Conservation (phyloP, 192 early-diverging fungal genomes). For the Podila epicladia region DNA sequence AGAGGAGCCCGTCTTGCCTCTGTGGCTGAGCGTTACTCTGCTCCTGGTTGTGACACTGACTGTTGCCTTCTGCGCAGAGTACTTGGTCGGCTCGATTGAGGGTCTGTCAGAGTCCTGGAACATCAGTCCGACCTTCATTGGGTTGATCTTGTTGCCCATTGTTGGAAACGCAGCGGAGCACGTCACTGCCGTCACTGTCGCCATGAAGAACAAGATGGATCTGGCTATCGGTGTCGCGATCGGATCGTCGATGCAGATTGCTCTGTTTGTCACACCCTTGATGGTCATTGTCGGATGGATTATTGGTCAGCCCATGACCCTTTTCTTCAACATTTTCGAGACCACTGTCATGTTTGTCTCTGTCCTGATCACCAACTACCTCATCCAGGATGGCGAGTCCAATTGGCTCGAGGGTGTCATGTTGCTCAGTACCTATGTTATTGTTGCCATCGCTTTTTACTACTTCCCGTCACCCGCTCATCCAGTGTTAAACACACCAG, state of each 20-base stretch:
- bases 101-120: slow-evolving; percentile 75
- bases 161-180: slow-evolving; percentile 94
- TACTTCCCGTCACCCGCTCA: slow-evolving; percentile 62
- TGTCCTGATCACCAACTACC: slow-evolving; percentile 81
- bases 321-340: slow-evolving; percentile 87
- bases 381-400: slow-evolving; percentile 85
- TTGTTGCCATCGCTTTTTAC: slow-evolving; percentile 87
- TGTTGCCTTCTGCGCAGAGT: slow-evolving; percentile 87
- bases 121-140: slow-evolving; percentile 86
- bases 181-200: slow-evolving; percentile 81
- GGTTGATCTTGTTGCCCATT: slow-evolving; percentile 90
- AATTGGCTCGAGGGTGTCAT: slow-evolving; percentile 95
- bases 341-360: slow-evolving; percentile 84
- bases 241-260: slow-evolving; percentile 92
- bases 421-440: slow-evolving; percentile 82
- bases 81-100: slow-evolving; percentile 85
- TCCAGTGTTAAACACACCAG: not conserved
- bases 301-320: slow-evolving; percentile 79
- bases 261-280: slow-evolving; percentile 76
- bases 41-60: slow-evolving; percentile 73
- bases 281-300: slow-evolving; percentile 87
- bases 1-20: slow-evolving; percentile 69
- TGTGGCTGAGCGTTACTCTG: slow-evolving; percentile 17
- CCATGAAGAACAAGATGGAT: slow-evolving; percentile 93
- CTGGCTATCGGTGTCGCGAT: slow-evolving; percentile 89